phyloP scores from a whole-genome alignment of 148 eudicot genomes.

The Rhododendron molle region DNA sequence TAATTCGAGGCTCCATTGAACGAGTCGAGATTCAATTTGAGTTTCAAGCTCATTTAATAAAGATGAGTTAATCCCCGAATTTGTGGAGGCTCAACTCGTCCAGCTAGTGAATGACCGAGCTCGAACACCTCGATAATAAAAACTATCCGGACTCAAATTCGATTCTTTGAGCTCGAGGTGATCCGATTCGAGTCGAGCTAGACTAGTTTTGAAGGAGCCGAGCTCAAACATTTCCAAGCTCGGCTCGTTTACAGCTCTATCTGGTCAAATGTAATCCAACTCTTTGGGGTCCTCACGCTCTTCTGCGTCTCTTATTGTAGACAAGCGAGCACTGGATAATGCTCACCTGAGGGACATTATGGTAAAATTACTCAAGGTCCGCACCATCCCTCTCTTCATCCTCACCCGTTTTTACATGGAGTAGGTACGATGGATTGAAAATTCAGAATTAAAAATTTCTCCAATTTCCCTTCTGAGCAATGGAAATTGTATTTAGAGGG shows the following conservation, averaged over 20 bases:
- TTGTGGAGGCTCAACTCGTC: no score
- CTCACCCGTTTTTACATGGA: not conserved
- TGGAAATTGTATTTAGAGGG: not conserved
- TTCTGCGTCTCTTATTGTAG: not conserved
- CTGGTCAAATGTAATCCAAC: not conserved
- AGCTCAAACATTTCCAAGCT: not conserved
- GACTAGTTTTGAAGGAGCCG: not conserved
- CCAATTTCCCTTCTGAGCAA: not conserved
- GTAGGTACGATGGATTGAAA: not conserved
- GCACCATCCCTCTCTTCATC: conserved; percentile 8
- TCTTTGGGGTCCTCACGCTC: no score
- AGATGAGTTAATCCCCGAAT: not conserved
- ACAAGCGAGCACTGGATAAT: not conserved
- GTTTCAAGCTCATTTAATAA: no score
- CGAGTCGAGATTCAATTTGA: no score
- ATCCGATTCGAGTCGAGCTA: not conserved
- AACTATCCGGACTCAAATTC: not conserved
- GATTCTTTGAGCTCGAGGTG: not conserved
- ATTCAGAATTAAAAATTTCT: not conserved
- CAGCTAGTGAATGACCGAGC: not conserved
- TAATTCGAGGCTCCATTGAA: not conserved
- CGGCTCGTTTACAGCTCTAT: no score
- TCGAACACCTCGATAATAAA: no score
- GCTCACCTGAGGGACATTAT: conserved; percentile 1
- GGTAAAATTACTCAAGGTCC: not conserved